These are phyloP conservation scores for Trametes cingulata DNA, from an alignment of 768 basidiomycete species.

Conservation along the genomic window DNA sequence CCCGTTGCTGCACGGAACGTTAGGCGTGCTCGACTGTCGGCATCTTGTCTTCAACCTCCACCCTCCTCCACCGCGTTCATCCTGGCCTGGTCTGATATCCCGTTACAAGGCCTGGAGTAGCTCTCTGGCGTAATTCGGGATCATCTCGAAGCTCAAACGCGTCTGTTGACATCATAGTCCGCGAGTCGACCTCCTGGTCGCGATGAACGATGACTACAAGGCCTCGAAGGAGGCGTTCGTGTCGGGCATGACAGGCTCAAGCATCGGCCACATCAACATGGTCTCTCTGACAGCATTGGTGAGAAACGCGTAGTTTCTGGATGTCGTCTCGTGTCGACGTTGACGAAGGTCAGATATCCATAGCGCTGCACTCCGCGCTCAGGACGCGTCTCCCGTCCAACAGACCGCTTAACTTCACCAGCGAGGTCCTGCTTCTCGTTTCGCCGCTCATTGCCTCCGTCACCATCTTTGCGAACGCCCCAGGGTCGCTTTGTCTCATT, in stretches of 20 bases:
- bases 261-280: conserved; percentile 65
- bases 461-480: conserved; percentile 68
- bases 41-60: too few relatives aligned
- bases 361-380: conserved; percentile 66
- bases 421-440: conserved; percentile 67
- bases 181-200: not conserved
- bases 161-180: not conserved
- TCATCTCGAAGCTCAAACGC: not conserved
- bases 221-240: conserved; percentile 81
- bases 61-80: too few relatives aligned
- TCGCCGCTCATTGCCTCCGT: conserved; percentile 81
- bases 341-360: conserved; percentile 57
- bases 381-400: conserved; percentile 48
- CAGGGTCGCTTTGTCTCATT: conserved; percentile 50
- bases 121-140: too few relatives aligned
- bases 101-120: too few relatives aligned
- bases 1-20: too few relatives aligned
- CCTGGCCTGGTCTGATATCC: too few relatives aligned
- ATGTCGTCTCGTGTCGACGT: not conserved
- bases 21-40: too few relatives aligned
- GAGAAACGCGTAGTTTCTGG: conserved; percentile 29
- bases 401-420: conserved; percentile 40
- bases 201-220: conserved; percentile 54
- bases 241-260: conserved; percentile 69
- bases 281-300: conserved; percentile 69